Evolutionary conservation across 306 rosid species (phyloP), one percentile per base, ranked within the genome.

Genomic region (Erythrophleum fordii): DNA sequence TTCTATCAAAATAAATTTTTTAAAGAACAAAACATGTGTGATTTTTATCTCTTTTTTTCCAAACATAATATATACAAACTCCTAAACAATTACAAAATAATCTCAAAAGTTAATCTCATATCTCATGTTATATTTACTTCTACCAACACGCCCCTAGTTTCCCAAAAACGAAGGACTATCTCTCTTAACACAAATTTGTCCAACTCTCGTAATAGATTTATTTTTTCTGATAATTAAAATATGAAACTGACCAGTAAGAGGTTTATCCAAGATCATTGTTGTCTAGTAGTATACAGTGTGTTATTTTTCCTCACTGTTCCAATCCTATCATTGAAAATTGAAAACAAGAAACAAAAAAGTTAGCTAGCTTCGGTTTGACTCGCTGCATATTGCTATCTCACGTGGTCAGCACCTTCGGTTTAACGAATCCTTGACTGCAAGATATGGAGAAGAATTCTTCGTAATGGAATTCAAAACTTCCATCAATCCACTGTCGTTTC

Each of bases 311-410:
- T 39, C 13, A 20, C 58, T 62, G 65, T 60, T 69, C 69, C 22
- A 49, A n/a, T 11, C 73, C 31, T 41, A 34, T 46, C 64, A 56
- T 83, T 71, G 86, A 72, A 82, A 83, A 77, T 29, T 13, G 82
- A 77, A 72, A 71, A 53, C 2, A 51, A 71, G 41, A 71, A 77
- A 83, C 86, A 83, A 83, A 81, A 64, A 52, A 11, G 82, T 83
- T 82, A 77, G 86, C 79, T 83, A 52, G 75, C 73, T 77, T 11
- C 18, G 37, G 29, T 35, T 72, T 83, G 82, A 77, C 86, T 16
- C 60, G 12, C 11, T 37, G 55, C 77, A 26, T 26, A 31, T 75
- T 22, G 23, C 68, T 18, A 44, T 28, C 28, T 42, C 22, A 67
- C 31, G 65, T 75, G 72, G 41, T 59, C 1, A 34, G 28, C 11